Conservation (phyloP, 805 yeast species). For the Lipomyces yamadae region DNA sequence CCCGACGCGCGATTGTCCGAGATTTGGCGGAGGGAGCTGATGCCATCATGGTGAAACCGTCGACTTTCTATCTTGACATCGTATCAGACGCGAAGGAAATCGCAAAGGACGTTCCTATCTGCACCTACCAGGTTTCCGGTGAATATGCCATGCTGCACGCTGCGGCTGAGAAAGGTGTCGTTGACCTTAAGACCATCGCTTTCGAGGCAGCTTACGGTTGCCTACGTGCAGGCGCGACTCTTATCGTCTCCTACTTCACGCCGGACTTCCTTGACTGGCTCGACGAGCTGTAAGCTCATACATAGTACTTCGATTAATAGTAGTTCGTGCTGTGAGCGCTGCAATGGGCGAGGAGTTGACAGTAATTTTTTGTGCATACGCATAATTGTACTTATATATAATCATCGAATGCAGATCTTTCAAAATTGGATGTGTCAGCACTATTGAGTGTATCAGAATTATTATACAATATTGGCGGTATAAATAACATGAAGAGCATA, state of each 20-base stretch:
- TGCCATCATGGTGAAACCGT: constrained; percentile 93
- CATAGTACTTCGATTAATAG: not conserved
- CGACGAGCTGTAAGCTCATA: constrained; percentile 44
- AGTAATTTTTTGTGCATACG: too few species aligned
- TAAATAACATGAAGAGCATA: constrained; percentile 3
- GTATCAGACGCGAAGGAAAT: constrained; percentile 85
- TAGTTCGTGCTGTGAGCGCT: too few species aligned
- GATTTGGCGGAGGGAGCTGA: constrained; percentile 94
- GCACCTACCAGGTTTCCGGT: constrained; percentile 96
- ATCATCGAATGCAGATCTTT: too few species aligned
- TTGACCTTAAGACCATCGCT: constrained; percentile 75
- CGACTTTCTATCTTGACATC: constrained; percentile 91
- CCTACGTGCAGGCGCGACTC: constrained; percentile 92
- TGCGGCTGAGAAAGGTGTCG: constrained; percentile 93
- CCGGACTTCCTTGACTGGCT: constrained; percentile 97
- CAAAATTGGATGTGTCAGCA: not conserved
- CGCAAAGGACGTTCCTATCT: constrained; percentile 82
- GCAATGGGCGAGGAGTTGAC: too few species aligned
- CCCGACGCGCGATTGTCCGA: constrained; percentile 85
- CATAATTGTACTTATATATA: too few species aligned
- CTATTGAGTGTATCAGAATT: not conserved
- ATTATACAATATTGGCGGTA: not conserved
- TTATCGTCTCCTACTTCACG: constrained; percentile 89
- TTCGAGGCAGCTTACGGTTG: constrained; percentile 91
- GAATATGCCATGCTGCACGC: constrained; percentile 98